phyloP scores from a whole-genome alignment of 108 stramenopile genomes.

The Parietichytrium sp. region DNA sequence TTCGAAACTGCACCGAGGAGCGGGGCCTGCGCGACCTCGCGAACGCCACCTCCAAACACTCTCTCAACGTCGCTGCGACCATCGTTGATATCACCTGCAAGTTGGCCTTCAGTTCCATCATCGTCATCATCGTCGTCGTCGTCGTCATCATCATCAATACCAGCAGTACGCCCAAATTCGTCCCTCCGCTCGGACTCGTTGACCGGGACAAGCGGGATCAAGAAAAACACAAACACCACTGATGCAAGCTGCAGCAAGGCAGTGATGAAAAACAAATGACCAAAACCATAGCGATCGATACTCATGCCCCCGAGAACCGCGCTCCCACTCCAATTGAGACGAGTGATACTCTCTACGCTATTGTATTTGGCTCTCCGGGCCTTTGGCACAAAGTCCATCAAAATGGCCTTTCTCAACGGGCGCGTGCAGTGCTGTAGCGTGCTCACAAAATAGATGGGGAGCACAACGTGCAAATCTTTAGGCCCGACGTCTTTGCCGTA shows the following conservation, averaged over 20 bases:
- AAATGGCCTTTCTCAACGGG: constrained; percentile 43
- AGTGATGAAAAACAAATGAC: constrained; percentile 67
- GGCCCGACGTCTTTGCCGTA: constrained; percentile 55
- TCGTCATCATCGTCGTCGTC: too few relatives aligned
- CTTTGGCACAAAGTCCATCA: constrained; percentile 50
- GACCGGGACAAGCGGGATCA: constrained; percentile 61
- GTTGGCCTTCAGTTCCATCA: too few relatives aligned
- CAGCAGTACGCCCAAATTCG: background rate
- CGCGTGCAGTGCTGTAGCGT: constrained; percentile 46
- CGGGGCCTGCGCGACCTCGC: too few relatives aligned
- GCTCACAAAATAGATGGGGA: constrained; percentile 44
- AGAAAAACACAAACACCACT: constrained; percentile 24
- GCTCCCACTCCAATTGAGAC: constrained; percentile 75
- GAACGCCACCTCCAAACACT: too few relatives aligned
- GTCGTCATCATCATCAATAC: background rate
- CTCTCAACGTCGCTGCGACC: too few relatives aligned
- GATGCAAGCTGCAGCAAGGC: constrained; percentile 63
- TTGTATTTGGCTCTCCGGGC: constrained; percentile 46
- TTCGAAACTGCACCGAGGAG: too few relatives aligned
- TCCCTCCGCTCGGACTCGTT: background rate
- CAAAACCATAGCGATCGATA: constrained; percentile 65
- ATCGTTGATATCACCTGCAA: too few relatives aligned
- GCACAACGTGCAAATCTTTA: constrained; percentile 48
- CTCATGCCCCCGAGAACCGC: constrained; percentile 70
- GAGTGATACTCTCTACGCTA: constrained; percentile 50